A percentile compares a stretch with the other conserved stretches of the same genome.
phyloP scores from a whole-genome alignment of 2,329 filamentous ascomycete species.

The Botrytis cinerea region DNA sequence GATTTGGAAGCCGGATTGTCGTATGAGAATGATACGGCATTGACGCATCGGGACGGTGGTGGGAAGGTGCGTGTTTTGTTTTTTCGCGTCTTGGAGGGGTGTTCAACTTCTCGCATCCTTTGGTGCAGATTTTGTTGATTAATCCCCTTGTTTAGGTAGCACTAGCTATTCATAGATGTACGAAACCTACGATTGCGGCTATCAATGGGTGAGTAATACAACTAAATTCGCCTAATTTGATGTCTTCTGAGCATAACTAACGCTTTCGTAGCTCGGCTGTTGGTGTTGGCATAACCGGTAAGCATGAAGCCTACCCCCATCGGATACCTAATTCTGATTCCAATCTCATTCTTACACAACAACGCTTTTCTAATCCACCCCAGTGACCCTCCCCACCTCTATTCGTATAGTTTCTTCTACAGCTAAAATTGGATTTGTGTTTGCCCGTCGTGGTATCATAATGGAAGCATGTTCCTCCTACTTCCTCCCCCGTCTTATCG shows the following conservation, averaged over 20 bases:
- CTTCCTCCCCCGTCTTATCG: slow-evolving; percentile 71
- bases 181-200: slow-evolving; percentile 60
- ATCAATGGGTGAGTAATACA: slow-evolving; percentile 51
- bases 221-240: no score
- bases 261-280: not conserved
- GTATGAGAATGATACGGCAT: slow-evolving; percentile 30
- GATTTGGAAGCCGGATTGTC: slow-evolving; percentile 36
- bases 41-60: slow-evolving; percentile 50
- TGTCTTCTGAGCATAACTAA: not conserved
- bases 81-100: not conserved
- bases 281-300: slow-evolving; percentile 16
- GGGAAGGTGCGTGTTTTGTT: slow-evolving; percentile 41
- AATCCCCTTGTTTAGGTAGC: slow-evolving; percentile 44
- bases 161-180: slow-evolving; percentile 58
- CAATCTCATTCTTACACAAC: no score
- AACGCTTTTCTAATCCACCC: not conserved
- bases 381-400: slow-evolving; percentile 59
- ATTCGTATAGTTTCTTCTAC: slow-evolving; percentile 54
- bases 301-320: not conserved
- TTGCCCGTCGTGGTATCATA: slow-evolving; percentile 66
- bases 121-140: not conserved
- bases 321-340: not conserved
- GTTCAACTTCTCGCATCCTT: not conserved
- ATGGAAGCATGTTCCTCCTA: slow-evolving; percentile 73
- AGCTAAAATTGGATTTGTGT: slow-evolving; percentile 74